Evolutionary conservation across 495 filamentous ascomycete species (phyloP).

Genomic region (Penicillium daleae): DNA sequence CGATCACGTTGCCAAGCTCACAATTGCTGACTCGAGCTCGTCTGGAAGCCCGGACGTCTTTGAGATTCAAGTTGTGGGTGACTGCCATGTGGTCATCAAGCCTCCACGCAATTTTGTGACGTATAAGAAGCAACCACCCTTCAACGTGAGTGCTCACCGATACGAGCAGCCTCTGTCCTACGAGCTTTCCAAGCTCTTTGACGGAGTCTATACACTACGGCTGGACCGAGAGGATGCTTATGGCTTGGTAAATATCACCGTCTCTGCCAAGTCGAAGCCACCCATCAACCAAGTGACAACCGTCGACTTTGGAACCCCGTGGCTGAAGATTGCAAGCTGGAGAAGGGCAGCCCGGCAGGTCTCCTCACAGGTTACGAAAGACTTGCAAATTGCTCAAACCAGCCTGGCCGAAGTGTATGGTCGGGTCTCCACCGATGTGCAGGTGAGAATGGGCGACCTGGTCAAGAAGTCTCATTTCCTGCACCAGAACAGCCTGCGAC

Average conservation of each 20-base stretch:
- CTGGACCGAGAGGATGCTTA: conserved; percentile 61
- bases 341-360: conserved; percentile 51
- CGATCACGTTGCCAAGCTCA: conserved; percentile 24
- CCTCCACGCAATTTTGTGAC: conserved; percentile 53
- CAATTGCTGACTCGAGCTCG: conserved; percentile 20
- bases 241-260: conserved; percentile 59
- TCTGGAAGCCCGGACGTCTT: conserved; percentile 43
- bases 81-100: conserved; percentile 63
- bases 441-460: conserved; percentile 52
- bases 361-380: conserved; percentile 46
- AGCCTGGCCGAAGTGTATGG: conserved; percentile 45
- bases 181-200: conserved; percentile 56
- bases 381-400: conserved; percentile 49
- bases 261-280: conserved; percentile 56
- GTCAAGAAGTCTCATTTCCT: conserved; percentile 46
- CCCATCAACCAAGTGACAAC: conserved; percentile 55
- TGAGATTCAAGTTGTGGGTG: conserved; percentile 64
- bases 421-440: conserved; percentile 54
- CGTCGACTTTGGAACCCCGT: conserved; percentile 65
- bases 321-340: conserved; percentile 63
- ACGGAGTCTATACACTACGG: conserved; percentile 61
- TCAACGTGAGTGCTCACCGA: conserved; percentile 56
- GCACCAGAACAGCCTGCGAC: conserved; percentile 36
- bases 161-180: conserved; percentile 46
- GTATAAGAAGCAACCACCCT: conserved; percentile 52